These are phyloP conservation scores for Xylaria sp. DNA, from an alignment of 2,329 filamentous ascomycete genomes.

Conservation along the genomic window DNA sequence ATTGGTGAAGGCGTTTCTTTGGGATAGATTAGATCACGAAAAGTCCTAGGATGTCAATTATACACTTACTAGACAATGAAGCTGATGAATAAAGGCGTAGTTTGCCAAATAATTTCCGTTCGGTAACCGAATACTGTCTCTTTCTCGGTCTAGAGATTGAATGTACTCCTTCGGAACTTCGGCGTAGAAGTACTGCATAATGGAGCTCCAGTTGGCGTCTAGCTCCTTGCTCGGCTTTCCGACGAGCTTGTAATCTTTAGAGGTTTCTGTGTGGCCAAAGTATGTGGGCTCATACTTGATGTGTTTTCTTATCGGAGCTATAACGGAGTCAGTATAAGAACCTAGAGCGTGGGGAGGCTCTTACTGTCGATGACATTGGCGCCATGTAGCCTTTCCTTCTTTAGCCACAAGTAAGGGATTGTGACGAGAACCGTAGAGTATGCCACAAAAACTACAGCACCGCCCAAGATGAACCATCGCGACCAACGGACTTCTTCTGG, in stretches of 20 bases:
- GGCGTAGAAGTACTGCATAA: constrained; percentile 45
- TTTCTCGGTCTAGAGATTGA: constrained; percentile 39
- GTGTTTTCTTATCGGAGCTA: constrained; percentile 37
- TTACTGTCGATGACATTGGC: constrained; percentile 43
- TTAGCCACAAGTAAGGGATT: constrained; percentile 39
- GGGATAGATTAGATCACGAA: neutral
- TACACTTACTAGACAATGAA: constrained; percentile 40
- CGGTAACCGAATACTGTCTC: constrained; percentile 40
- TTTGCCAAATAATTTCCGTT: constrained; percentile 45
- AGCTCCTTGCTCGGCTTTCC: constrained; percentile 40
- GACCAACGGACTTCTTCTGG: constrained; percentile 25
- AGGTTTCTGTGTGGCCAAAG: constrained; percentile 38
- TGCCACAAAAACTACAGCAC: constrained; percentile 29
- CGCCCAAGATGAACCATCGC: constrained; percentile 28
- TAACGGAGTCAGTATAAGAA: neutral
- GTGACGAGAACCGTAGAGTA: constrained; percentile 39
- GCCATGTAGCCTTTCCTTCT: constrained; percentile 40
- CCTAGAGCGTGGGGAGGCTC: neutral
- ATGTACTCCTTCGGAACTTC: constrained; percentile 42
- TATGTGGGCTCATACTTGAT: constrained; percentile 41
- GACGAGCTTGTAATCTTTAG: constrained; percentile 39
- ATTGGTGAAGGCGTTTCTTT: constrained; percentile 44
- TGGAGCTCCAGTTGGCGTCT: constrained; percentile 37
- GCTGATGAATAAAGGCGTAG: constrained; percentile 43
- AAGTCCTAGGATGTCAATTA: too few species aligned